Percentiles rank a stretch among this genome's conserved stretches.
These are phyloP conservation scores for Pseudogymnoascus sp. DNA, from an alignment of 2,329 filamentous ascomycete species.

Conservation along the genomic window DNA sequence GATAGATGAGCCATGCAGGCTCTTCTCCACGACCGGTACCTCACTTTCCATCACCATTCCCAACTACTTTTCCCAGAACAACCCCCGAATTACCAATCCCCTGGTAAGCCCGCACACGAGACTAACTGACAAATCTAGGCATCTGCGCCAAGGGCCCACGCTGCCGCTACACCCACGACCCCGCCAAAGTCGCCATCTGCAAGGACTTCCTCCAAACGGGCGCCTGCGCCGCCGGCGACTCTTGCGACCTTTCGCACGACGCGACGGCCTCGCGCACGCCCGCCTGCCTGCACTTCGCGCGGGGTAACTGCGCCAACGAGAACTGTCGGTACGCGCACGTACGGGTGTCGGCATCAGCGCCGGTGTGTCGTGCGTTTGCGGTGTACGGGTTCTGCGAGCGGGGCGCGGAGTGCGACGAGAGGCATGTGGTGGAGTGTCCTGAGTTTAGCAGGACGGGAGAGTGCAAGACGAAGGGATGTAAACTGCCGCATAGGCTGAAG, in stretches of 20 bases:
- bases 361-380: constrained; percentile 78
- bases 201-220: constrained; percentile 76
- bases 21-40: constrained; percentile 59
- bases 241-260: constrained; percentile 87
- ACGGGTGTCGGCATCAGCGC: constrained; percentile 64
- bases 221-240: constrained; percentile 64
- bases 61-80: background rate
- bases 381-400: constrained; percentile 82
- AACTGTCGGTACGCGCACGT: constrained; percentile 84
- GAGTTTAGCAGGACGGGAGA: constrained; percentile 86
- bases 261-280: constrained; percentile 75
- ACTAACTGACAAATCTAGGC: constrained; percentile 44
- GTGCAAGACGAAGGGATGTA: constrained; percentile 75
- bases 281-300: constrained; percentile 80
- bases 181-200: constrained; percentile 81
- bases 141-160: constrained; percentile 72
- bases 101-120: background rate
- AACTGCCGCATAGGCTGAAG: constrained; percentile 78
- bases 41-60: constrained; percentile 22
- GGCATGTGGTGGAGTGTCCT: constrained; percentile 89
- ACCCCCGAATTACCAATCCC: background rate
- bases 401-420: constrained; percentile 66
- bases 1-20: constrained; percentile 64
- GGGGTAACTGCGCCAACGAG: constrained; percentile 80
- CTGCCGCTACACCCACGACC: constrained; percentile 78